Conservation (phyloP, 163 green algal species). For the Smithsoniella earleae region DNA sequence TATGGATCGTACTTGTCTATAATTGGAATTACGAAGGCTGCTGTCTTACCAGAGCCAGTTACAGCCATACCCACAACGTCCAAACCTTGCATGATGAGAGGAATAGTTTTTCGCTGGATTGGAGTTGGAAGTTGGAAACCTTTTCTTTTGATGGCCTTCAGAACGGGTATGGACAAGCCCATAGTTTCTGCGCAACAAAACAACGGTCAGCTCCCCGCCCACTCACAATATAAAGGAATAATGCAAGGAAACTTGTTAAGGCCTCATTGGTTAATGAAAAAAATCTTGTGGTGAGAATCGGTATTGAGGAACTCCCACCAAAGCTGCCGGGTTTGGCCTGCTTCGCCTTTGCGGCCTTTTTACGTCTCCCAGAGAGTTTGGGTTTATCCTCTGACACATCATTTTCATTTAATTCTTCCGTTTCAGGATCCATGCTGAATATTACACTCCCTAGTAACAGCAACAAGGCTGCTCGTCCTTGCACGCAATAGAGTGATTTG, state of each 20-base stretch:
- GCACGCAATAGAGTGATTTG: too few relatives aligned
- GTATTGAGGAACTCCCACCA: too few relatives aligned
- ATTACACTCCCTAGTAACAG: too few relatives aligned
- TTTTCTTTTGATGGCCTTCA: conserved; percentile 78
- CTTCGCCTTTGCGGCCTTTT: conserved; percentile 42
- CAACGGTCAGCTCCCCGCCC: too few relatives aligned
- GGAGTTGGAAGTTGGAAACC: conserved; percentile 93
- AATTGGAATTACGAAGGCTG: conserved; percentile 92
- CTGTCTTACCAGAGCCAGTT: conserved; percentile 95
- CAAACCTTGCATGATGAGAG: conserved; percentile 68
- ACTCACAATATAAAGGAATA: too few relatives aligned
- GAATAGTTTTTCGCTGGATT: conserved; percentile 87
- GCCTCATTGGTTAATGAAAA: too few relatives aligned
- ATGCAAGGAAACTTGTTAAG: too few relatives aligned
- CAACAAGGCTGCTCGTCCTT: too few relatives aligned
- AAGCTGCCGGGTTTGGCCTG: conserved; percentile 54
- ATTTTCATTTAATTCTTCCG: too few relatives aligned
- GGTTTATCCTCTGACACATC: conserved; percentile 27
- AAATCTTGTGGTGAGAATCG: too few relatives aligned
- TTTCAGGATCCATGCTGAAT: too few relatives aligned
- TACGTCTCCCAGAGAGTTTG: conserved; percentile 39
- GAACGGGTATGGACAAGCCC: conserved; percentile 53
- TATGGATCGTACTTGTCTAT: conserved; percentile 55
- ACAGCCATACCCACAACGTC: conserved; percentile 96
- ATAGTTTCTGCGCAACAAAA: conserved; percentile 69